These are phyloP conservation scores for Fusarium burgessii DNA, from an alignment of 2,329 filamentous ascomycete genomes.

Conservation along the genomic window DNA sequence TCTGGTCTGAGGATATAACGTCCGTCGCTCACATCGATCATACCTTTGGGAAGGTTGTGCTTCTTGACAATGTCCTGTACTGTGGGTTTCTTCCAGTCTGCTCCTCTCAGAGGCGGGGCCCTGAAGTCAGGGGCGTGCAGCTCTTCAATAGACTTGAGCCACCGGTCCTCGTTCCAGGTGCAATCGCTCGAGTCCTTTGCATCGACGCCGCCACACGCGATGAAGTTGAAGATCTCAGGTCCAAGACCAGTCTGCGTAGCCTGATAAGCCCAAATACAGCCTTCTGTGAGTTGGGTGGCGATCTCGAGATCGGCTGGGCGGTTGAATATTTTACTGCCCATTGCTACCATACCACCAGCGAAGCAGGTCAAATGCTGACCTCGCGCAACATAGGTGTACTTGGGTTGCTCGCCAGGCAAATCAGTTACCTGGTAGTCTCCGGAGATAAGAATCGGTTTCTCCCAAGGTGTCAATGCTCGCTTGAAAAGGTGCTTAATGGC, in stretches of 20 bases:
- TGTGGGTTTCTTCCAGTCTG: constrained; percentile 44
- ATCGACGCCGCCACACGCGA: constrained; percentile 54
- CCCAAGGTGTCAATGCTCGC: constrained; percentile 70
- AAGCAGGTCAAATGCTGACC: constrained; percentile 73
- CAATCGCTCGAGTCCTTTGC: constrained; percentile 50
- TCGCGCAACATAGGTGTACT: constrained; percentile 52
- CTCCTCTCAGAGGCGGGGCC: constrained; percentile 33
- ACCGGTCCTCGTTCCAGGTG: constrained; percentile 49
- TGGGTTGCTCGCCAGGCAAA: constrained; percentile 38
- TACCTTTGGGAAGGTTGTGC: constrained; percentile 62
- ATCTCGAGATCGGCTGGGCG: constrained; percentile 66
- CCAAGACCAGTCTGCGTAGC: constrained; percentile 68
- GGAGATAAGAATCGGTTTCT: constrained; percentile 70
- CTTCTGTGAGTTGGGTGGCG: constrained; percentile 69
- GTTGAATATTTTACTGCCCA: constrained; percentile 70
- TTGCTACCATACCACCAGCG: constrained; percentile 73
- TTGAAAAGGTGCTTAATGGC: constrained; percentile 74
- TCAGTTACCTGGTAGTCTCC: constrained; percentile 60
- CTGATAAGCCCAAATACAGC: constrained; percentile 73
- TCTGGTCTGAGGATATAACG: constrained; percentile 78
- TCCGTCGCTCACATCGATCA: constrained; percentile 65
- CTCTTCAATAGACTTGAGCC: constrained; percentile 45
- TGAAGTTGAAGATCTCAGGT: constrained; percentile 67
- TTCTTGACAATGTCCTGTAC: constrained; percentile 42
- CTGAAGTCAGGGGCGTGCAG: constrained; percentile 43